phyloP scores from a whole-genome alignment of 176 grass and related monocot species.

The Phragmites australis region DNA sequence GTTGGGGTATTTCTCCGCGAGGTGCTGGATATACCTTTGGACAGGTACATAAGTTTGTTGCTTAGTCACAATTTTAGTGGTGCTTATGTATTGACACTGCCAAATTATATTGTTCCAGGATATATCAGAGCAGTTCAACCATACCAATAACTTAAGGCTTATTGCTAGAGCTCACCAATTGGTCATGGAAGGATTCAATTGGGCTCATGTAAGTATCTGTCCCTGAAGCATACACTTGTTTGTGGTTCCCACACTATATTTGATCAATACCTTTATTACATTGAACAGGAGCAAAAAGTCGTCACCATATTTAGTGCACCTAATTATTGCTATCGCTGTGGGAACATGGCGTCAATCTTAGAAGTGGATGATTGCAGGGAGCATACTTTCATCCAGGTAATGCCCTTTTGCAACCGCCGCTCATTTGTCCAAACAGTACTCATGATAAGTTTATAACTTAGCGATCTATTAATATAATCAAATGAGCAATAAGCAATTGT shows the following conservation, averaged over 20 bases:
- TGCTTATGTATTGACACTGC: slow-evolving; percentile 14
- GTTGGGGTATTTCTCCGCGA: slow-evolving; percentile 97
- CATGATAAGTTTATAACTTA: background rate
- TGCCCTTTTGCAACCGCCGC: background rate
- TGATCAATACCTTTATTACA: slow-evolving; percentile 21
- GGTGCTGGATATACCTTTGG: slow-evolving; percentile 97
- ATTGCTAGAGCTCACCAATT: slow-evolving; percentile 98
- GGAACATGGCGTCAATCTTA: slow-evolving; percentile 97
- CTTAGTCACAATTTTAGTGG: background rate
- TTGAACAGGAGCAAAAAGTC: slow-evolving; percentile 91
- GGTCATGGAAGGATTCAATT: slow-evolving; percentile 96
- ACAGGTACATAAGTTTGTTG: slow-evolving; percentile 53
- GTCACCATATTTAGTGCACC: slow-evolving; percentile 99
- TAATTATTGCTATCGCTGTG: slow-evolving; percentile 98
- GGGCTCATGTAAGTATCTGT: slow-evolving; percentile 75
- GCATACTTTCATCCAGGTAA: slow-evolving; percentile 96
- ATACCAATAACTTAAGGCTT: slow-evolving; percentile 87
- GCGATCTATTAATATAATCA: background rate
- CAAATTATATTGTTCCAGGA: slow-evolving; percentile 58
- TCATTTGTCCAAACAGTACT: background rate
- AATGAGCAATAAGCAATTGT: background rate
- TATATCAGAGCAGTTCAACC: slow-evolving; percentile 99
- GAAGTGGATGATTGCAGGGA: slow-evolving; percentile 97
- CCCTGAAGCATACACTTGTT: background rate
- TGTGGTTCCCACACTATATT: background rate